These are phyloP conservation scores for Scutellaria baicalensis DNA, from an alignment of 257 asterid species.

Conservation along the genomic window DNA sequence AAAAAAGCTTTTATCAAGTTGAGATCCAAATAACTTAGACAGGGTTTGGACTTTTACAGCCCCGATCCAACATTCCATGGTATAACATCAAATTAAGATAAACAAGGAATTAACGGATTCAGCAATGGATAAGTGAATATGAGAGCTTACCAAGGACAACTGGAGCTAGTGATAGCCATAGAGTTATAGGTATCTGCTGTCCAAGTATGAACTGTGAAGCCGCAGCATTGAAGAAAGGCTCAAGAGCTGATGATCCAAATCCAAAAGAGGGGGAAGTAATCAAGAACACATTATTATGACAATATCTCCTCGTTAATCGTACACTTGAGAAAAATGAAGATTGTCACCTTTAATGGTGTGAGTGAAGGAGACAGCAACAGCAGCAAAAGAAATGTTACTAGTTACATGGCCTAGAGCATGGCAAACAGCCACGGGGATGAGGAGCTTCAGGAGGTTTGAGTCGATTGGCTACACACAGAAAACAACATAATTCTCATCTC, in stretches of 20 bases:
- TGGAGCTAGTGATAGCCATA: constrained; percentile 95
- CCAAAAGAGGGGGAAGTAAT: background rate
- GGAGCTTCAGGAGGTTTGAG: constrained; percentile 64
- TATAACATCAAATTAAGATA: background rate
- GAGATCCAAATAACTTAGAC: too few relatives aligned
- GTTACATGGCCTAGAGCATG: constrained; percentile 73
- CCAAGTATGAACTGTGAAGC: constrained; percentile 98
- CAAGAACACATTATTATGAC: background rate
- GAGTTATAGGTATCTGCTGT: constrained; percentile 66
- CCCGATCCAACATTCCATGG: too few relatives aligned
- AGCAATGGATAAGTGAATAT: background rate
- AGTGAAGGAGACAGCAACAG: constrained; percentile 91
- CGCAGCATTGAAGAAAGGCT: constrained; percentile 99
- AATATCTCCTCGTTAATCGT: background rate
- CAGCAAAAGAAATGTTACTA: constrained; percentile 83
- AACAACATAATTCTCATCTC: background rate
- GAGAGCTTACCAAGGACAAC: constrained; percentile 73
- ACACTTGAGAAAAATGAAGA: background rate
- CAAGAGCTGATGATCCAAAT: constrained; percentile 67
- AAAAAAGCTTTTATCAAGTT: too few relatives aligned
- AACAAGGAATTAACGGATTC: background rate
- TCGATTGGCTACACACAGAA: constrained; percentile 57
- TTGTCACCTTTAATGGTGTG: constrained; percentile 81
- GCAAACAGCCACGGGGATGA: constrained; percentile 78
- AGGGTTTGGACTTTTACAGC: too few relatives aligned